phyloP scores from a whole-genome alignment of 345 rosid species.

The Pistacia integerrima region DNA sequence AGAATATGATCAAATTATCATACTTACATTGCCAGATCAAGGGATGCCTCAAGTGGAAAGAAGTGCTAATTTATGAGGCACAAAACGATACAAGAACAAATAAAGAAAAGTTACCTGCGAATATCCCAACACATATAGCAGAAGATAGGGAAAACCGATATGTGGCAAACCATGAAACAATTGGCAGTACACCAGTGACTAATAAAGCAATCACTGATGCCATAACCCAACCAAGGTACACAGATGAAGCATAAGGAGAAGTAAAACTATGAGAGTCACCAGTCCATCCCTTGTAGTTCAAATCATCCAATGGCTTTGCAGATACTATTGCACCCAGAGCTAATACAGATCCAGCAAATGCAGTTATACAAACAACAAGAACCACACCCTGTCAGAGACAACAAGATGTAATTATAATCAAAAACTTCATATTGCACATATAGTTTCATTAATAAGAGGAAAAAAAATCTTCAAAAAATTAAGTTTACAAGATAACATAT shows the following conservation, averaged over 20 bases:
- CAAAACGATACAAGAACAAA: slow-evolving; percentile 7
- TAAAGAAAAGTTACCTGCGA: slow-evolving; percentile 59
- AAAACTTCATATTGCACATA: background rate
- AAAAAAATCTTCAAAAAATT: background rate
- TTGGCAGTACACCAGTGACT: slow-evolving; percentile 91
- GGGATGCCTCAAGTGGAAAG: slow-evolving; percentile 14
- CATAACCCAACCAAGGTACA: slow-evolving; percentile 97
- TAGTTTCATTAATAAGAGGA: background rate
- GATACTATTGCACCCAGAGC: slow-evolving; percentile 91
- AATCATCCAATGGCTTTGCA: slow-evolving; percentile 77
- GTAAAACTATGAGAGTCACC: slow-evolving; percentile 55
- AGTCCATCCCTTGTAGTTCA: slow-evolving; percentile 75
- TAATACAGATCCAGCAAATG: slow-evolving; percentile 74
- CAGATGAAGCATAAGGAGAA: slow-evolving; percentile 88
- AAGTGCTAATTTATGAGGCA: slow-evolving; percentile 12
- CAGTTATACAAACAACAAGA: slow-evolving; percentile 62
- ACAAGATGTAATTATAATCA: slow-evolving; percentile 16
- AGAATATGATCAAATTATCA: slow-evolving; percentile 12
- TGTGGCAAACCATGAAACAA: slow-evolving; percentile 96
- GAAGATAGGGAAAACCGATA: slow-evolving; percentile 92
- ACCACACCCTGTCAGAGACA: slow-evolving; percentile 59
- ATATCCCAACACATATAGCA: slow-evolving; percentile 78
- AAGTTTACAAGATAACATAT: background rate
- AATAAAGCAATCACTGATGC: slow-evolving; percentile 90
- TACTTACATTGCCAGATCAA: slow-evolving; percentile 11